Base-by-base conservation (phyloP, 352 stramenopile genomes). In the Pythium graminicola region DNA sequence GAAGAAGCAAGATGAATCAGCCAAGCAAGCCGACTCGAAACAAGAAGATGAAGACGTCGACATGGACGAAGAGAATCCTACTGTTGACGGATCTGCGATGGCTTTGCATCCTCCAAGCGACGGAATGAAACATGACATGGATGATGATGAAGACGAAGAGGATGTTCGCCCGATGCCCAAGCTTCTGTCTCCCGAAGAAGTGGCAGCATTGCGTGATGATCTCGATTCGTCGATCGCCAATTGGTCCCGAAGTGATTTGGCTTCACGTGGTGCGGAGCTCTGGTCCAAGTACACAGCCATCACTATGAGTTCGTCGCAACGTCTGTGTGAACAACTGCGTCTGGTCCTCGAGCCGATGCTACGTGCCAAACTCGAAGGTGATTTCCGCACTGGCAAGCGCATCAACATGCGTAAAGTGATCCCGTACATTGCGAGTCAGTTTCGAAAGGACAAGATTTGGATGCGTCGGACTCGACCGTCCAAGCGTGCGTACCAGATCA, bases 371-470 rank as follows among this genome's bases (percentile, higher is more conserved):
- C 72, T 99, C 13, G 85, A 97, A 64, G 97, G 97, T 10, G 97
- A 99, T 64, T 99, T 99, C 69, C 84, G 97, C 4, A 99, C 96
- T 9, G 97, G 97, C 29, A 99, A 99, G 71, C 80, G 97, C 49
- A 98, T 99, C 59, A 99, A 99, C 67, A 99, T 99, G 97, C 96
- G 97, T 54, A 97, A 97, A 55, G 97, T 99, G 46, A 99, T 99
- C 73, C 86, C 95, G 24, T 99, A 99, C 76, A 99, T 99, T 60
- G 97, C 97, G n/a, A 98, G 85, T 62, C 94, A 98, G 56, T 99
- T 99, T 73, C 82, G 97, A 26, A 99, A 99, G 69, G 97, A 99
- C 74, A 99, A 99, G 70, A 99, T 99, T 63, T 99, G 97, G 97
- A 80, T 99, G 49, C 83, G 97, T 24, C 82, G 97, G 35, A 99